Evolutionary conservation across 2,329 filamentous ascomycete genomes (phyloP).

Genomic region (Cryphonectria nitschkei): DNA sequence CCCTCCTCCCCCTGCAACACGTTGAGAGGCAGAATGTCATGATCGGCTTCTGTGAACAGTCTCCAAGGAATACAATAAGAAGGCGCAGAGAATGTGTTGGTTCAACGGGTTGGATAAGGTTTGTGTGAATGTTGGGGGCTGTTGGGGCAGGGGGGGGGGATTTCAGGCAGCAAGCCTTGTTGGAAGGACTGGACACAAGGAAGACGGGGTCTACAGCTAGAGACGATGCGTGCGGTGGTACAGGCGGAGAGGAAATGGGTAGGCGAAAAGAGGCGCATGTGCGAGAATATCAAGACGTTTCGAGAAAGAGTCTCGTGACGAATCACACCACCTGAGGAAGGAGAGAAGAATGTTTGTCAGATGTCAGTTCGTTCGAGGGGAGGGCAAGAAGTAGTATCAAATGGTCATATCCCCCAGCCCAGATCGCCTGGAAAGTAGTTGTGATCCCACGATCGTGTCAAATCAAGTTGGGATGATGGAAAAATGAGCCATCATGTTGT

Average conservation of each 20-base stretch:
- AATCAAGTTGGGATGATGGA: neutral
- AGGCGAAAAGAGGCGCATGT: neutral
- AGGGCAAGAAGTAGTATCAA: neutral
- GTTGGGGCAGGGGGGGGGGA: too few relatives aligned
- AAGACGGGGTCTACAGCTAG: neutral
- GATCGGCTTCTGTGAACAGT: too few relatives aligned
- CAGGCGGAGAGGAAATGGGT: neutral
- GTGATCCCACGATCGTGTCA: neutral
- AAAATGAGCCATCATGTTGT: conserved; percentile 4
- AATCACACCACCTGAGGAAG: neutral
- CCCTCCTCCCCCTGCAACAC: too few relatives aligned
- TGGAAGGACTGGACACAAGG: neutral
- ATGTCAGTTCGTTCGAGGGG: neutral
- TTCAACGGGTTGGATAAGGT: too few relatives aligned
- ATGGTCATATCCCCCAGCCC: neutral
- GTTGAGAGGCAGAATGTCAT: too few relatives aligned
- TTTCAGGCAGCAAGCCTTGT: neutral
- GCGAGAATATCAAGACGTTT: neutral
- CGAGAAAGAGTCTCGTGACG: neutral
- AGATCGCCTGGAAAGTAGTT: conserved; percentile 9
- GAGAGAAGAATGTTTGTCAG: neutral
- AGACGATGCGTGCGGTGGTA: neutral
- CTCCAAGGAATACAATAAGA: too few relatives aligned
- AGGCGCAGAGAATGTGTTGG: too few relatives aligned
- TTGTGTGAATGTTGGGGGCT: neutral